A percentile compares a stretch with the other conserved stretches of the same genome.
These are phyloP conservation scores for Byssoonygena ceratinophila DNA, from an alignment of 2,329 filamentous ascomycete species.

Conservation along the genomic window DNA sequence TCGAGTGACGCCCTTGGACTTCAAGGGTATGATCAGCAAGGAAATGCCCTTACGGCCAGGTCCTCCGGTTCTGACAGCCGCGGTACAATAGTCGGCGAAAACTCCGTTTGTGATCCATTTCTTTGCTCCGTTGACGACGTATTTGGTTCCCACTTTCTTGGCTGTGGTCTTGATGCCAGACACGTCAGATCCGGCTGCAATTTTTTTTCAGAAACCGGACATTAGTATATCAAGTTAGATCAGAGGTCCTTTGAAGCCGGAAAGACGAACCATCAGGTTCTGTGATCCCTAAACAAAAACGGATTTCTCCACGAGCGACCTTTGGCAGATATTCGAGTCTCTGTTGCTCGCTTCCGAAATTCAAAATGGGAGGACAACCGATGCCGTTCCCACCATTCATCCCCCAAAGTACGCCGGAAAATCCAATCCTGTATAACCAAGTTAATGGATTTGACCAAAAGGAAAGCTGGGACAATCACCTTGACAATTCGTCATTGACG, in stretches of 20 bases:
- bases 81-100: conserved; percentile 52
- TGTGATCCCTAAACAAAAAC: conserved; percentile 55
- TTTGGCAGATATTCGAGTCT: conserved; percentile 49
- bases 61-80: conserved; percentile 51
- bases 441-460: neutral
- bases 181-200: conserved; percentile 50
- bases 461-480: conserved; percentile 5
- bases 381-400: conserved; percentile 52
- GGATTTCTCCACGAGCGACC: conserved; percentile 48
- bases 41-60: conserved; percentile 46
- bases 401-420: conserved; percentile 48
- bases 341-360: conserved; percentile 51
- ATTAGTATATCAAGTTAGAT: conserved; percentile 30
- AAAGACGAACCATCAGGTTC: conserved; percentile 46
- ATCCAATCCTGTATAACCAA: conserved; percentile 38
- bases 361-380: conserved; percentile 53
- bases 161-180: conserved; percentile 54
- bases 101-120: conserved; percentile 58
- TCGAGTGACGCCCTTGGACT: conserved; percentile 41
- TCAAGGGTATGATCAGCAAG: conserved; percentile 47
- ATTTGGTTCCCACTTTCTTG: conserved; percentile 40
- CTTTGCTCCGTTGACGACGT: conserved; percentile 56
- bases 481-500: conserved; percentile 43
- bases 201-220: neutral
- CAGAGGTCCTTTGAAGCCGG: neutral